Conservation (phyloP, 768 basidiomycete genomes). For the Suillus decipiens region DNA sequence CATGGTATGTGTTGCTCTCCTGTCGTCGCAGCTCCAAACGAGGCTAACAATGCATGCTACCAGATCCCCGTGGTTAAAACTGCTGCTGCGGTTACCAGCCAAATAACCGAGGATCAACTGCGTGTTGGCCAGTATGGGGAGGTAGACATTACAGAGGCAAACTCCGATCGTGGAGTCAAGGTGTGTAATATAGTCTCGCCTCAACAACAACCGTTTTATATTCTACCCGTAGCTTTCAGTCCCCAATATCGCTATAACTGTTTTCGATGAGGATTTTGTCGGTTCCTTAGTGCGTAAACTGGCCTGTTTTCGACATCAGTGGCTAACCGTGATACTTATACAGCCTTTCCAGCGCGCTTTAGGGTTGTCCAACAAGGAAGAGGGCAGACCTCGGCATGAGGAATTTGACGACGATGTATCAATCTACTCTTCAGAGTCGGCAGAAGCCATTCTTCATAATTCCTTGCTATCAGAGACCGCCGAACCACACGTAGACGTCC, state of each 20-base stretch:
- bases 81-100: not conserved
- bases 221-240: not conserved
- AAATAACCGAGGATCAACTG: not conserved
- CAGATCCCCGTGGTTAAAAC: not conserved
- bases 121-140: not conserved
- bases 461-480: not conserved
- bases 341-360: not conserved
- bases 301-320: not conserved
- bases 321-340: not conserved
- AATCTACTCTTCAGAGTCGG: constrained; percentile 1
- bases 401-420: not conserved
- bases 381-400: not conserved
- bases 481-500: not conserved
- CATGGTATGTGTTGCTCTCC: not conserved
- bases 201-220: not conserved
- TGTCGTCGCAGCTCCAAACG: not conserved
- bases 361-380: not conserved
- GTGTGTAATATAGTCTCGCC: not conserved
- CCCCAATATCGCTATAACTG: not conserved
- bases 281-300: not conserved
- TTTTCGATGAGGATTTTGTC: not conserved
- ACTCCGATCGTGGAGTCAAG: not conserved
- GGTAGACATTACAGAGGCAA: not conserved
- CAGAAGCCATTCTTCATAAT: not conserved
- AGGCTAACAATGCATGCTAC: not conserved